These are phyloP conservation scores for Sclerotinia trifoliorum DNA, from an alignment of 2,329 filamentous ascomycete genomes.

Conservation along the genomic window DNA sequence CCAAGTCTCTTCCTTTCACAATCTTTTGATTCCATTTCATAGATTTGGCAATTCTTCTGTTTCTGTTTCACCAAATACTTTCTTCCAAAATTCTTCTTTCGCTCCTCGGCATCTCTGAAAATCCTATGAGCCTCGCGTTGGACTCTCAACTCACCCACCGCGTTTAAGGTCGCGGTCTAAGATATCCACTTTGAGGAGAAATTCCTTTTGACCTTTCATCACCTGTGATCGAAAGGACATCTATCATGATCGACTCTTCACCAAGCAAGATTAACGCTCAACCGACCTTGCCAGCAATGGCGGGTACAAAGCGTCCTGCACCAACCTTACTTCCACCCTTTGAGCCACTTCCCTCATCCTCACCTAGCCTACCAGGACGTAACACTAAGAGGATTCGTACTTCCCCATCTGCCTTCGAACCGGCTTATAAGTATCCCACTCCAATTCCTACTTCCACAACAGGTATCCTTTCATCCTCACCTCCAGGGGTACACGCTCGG, in stretches of 20 bases:
- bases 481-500: conserved; percentile 56
- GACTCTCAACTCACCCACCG: conserved; percentile 19
- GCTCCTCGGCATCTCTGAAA: conserved; percentile 29
- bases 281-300: conserved; percentile 35
- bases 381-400: conserved; percentile 63
- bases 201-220: conserved; percentile 20
- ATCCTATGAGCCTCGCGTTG: conserved; percentile 22
- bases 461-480: conserved; percentile 84
- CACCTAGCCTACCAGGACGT: conserved; percentile 67
- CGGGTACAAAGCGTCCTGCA: conserved; percentile 59
- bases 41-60: conserved; percentile 5
- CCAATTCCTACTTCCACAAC: conserved; percentile 93
- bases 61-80: conserved; percentile 9
- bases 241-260: conserved; percentile 41
- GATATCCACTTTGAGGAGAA: conserved; percentile 29
- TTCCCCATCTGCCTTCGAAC: conserved; percentile 43
- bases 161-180: conserved; percentile 21
- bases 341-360: conserved; percentile 77
- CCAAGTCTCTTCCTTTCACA: conserved; percentile 15
- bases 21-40: neutral
- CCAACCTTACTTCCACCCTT: conserved; percentile 75
- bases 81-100: conserved; percentile 6
- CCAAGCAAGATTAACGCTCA: conserved; percentile 39
- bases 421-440: conserved; percentile 72
- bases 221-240: conserved; percentile 25